Percentiles rank a stretch among this genome's conserved stretches.
These are phyloP conservation scores for Cyclotella kingstonii DNA, from an alignment of 108 stramenopile genomes.

Conservation along the genomic window DNA sequence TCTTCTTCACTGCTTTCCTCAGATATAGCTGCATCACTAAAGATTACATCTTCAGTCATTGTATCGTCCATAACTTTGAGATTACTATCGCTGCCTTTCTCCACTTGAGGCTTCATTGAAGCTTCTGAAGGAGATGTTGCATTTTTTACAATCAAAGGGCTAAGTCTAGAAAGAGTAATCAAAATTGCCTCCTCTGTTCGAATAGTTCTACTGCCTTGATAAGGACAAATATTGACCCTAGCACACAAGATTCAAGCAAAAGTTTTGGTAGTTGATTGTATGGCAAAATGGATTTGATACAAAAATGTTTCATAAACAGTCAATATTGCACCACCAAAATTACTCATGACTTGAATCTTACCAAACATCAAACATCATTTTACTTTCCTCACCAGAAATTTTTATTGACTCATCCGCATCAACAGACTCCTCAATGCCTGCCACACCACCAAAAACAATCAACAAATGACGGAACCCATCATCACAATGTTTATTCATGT, in stretches of 20 bases:
- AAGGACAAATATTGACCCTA: constrained; percentile 79
- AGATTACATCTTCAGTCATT: constrained; percentile 50
- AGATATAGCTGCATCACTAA: constrained; percentile 65
- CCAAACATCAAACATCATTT: constrained; percentile 90
- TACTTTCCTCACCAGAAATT: constrained; percentile 78
- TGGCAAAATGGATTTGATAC: constrained; percentile 3
- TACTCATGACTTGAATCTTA: constrained; percentile 5
- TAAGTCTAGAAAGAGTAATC: constrained; percentile 70
- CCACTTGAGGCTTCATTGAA: neutral
- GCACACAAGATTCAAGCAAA: neutral
- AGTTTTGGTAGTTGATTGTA: neutral
- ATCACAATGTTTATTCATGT: constrained; percentile 6
- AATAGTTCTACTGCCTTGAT: constrained; percentile 87
- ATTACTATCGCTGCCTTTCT: constrained; percentile 11
- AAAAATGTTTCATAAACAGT: neutral
- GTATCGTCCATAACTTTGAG: constrained; percentile 16
- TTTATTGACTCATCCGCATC: constrained; percentile 90
- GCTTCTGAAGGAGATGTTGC: constrained; percentile 9
- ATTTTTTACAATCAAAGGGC: constrained; percentile 63
- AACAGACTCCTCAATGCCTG: constrained; percentile 95
- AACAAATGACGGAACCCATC: constrained; percentile 74
- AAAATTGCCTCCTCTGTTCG: constrained; percentile 90
- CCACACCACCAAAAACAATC: constrained; percentile 95
- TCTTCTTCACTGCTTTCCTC: constrained; percentile 69
- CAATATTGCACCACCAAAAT: neutral